Evolutionary conservation across 2,329 filamentous ascomycete species (phyloP).

Genomic region (Penicillium rolfsii): DNA sequence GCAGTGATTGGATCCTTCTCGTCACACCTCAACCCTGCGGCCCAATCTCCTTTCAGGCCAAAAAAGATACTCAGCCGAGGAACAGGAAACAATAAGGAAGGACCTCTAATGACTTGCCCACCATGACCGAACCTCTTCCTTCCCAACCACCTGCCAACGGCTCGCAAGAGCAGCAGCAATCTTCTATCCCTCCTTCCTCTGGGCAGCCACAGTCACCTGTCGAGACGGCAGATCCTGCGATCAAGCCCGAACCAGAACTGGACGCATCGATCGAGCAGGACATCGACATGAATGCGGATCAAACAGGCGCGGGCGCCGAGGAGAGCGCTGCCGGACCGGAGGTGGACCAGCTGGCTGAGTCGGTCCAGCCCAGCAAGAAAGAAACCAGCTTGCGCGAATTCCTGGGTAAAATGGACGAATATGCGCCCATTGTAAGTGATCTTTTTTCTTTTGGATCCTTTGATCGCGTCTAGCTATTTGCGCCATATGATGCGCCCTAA

Average conservation of each 20-base stretch:
- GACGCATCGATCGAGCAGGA: conserved; percentile 44
- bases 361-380: conserved; percentile 72
- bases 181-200: conserved; percentile 22
- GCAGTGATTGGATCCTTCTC: conserved; percentile 20
- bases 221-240: conserved; percentile 28
- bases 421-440: conserved; percentile 83
- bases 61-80: neutral
- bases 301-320: conserved; percentile 10
- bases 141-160: conserved; percentile 27
- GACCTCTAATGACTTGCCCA: conserved; percentile 27
- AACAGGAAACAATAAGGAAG: conserved; percentile 2
- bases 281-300: conserved; percentile 40
- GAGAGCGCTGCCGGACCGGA: conserved; percentile 16
- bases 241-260: conserved; percentile 33
- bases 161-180: conserved; percentile 27
- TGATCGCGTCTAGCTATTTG: conserved; percentile 1
- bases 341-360: conserved; percentile 53
- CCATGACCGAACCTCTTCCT: conserved; percentile 38
- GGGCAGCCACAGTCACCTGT: conserved; percentile 15
- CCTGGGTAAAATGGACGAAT: conserved; percentile 95
- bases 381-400: conserved; percentile 93
- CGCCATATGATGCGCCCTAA: neutral
- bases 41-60: conserved; percentile 16
- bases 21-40: conserved; percentile 25
- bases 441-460: neutral